Conservation (phyloP, 495 filamentous ascomycete species). For the Chlorociboria aeruginascens region DNA sequence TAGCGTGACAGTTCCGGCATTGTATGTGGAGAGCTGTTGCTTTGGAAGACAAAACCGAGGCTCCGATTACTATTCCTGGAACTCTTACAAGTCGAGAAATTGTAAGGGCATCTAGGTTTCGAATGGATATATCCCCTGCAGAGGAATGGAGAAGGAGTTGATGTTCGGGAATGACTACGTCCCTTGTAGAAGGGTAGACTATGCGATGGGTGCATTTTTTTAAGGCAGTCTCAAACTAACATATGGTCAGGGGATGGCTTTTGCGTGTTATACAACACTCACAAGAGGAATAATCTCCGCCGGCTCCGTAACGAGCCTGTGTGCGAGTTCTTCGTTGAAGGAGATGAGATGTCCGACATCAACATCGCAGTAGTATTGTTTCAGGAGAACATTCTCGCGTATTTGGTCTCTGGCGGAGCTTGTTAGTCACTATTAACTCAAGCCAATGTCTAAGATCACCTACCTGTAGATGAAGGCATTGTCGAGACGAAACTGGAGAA, state of each 20-base stretch:
- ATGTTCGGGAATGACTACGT: conserved; percentile 69
- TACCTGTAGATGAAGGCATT: conserved; percentile 94
- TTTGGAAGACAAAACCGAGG: conserved; percentile 93
- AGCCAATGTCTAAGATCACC: background rate
- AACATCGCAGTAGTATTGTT: conserved; percentile 93
- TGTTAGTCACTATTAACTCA: conserved; percentile 12
- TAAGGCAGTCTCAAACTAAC: conserved; percentile 80
- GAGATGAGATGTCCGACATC: conserved; percentile 94
- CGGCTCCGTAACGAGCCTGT: conserved; percentile 81
- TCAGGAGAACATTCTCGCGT: conserved; percentile 87
- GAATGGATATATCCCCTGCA: conserved; percentile 83
- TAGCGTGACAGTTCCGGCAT: conserved; percentile 76
- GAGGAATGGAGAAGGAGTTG: conserved; percentile 92
- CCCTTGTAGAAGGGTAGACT: conserved; percentile 62
- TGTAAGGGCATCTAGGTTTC: conserved; percentile 82
- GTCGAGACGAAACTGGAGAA: conserved; percentile 90
- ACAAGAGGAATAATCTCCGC: conserved; percentile 88
- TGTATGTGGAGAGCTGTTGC: conserved; percentile 76
- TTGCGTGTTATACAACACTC: conserved; percentile 16
- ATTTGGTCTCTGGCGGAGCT: conserved; percentile 66
- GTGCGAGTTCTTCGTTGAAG: conserved; percentile 92
- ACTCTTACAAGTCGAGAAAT: conserved; percentile 93
- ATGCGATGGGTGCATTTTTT: conserved; percentile 86
- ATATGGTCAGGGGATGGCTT: background rate
- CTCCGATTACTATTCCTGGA: conserved; percentile 94